These are phyloP conservation scores for Aureobasidium sp. DNA, from an alignment of 2,329 filamentous ascomycete species.

Conservation along the genomic window DNA sequence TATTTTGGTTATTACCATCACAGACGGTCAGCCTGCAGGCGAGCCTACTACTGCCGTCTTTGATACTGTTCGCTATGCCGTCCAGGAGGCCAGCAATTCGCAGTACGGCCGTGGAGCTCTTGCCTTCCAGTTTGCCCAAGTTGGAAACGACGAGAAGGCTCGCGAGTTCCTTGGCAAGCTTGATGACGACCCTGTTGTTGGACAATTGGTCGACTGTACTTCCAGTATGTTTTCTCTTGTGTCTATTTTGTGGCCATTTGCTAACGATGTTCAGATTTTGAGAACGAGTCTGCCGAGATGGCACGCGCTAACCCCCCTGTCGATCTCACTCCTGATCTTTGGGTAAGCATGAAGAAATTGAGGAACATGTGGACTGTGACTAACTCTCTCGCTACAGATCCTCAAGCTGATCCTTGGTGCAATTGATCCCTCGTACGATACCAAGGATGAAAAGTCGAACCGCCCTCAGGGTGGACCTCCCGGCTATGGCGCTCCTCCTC, in stretches of 20 bases:
- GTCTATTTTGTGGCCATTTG: background rate
- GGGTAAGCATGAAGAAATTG: slow-evolving; percentile 34
- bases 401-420: slow-evolving; percentile 61
- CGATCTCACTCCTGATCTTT: slow-evolving; percentile 57
- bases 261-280: slow-evolving; percentile 45
- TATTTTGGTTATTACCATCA: slow-evolving; percentile 58
- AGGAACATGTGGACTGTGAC: background rate
- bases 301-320: slow-evolving; percentile 53
- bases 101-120: slow-evolving; percentile 50
- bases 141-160: slow-evolving; percentile 59
- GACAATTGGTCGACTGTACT: slow-evolving; percentile 58
- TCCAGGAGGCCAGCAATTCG: slow-evolving; percentile 43
- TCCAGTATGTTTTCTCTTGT: slow-evolving; percentile 48
- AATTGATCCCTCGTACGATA: slow-evolving; percentile 59
- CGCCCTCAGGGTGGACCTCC: slow-evolving; percentile 23
- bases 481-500: slow-evolving; percentile 25
- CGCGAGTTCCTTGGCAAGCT: slow-evolving; percentile 57
- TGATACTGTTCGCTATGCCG: slow-evolving; percentile 50
- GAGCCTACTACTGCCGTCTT: slow-evolving; percentile 51
- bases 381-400: slow-evolving; percentile 31
- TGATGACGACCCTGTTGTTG: slow-evolving; percentile 57
- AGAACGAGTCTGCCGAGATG: slow-evolving; percentile 63
- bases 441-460: slow-evolving; percentile 52
- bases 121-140: slow-evolving; percentile 62
- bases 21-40: slow-evolving; percentile 59